phyloP scores from a whole-genome alignment of 2,329 filamentous ascomycete genomes.

The Orbilia brochopaga region DNA sequence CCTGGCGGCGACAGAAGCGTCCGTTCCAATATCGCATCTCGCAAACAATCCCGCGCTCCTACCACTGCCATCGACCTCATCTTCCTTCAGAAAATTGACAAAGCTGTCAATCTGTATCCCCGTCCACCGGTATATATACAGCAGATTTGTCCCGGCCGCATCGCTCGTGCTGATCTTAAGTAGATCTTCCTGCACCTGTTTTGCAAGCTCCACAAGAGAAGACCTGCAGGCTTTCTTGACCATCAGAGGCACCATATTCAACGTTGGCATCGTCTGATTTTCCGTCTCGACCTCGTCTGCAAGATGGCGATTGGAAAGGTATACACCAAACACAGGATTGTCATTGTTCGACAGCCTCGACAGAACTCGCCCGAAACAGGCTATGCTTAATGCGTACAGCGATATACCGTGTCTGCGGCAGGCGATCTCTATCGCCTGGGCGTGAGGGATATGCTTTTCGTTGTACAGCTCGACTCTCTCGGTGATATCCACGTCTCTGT shows the following conservation, averaged over 20 bases:
- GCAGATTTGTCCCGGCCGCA: slow-evolving; percentile 67
- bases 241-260: slow-evolving; percentile 77
- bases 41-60: slow-evolving; percentile 30
- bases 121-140: slow-evolving; percentile 77
- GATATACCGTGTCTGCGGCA: slow-evolving; percentile 67
- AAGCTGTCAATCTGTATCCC: slow-evolving; percentile 73
- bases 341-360: slow-evolving; percentile 30
- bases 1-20: slow-evolving; percentile 4
- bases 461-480: slow-evolving; percentile 59
- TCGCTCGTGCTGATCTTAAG: slow-evolving; percentile 65
- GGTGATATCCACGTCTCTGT: slow-evolving; percentile 41
- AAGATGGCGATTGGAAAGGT: slow-evolving; percentile 74
- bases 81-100: slow-evolving; percentile 70
- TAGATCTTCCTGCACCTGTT: slow-evolving; percentile 71
- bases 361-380: slow-evolving; percentile 66
- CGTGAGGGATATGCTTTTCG: slow-evolving; percentile 61
- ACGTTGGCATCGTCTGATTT: slow-evolving; percentile 68
- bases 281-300: slow-evolving; percentile 13
- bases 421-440: slow-evolving; percentile 58
- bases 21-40: slow-evolving; percentile 22
- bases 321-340: slow-evolving; percentile 74
- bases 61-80: slow-evolving; percentile 27
- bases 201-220: slow-evolving; percentile 64
- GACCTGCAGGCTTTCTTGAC: slow-evolving; percentile 59
- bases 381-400: slow-evolving; percentile 77